Percentiles rank a stretch among this genome's conserved stretches.
These are phyloP conservation scores for Pterocarpus macrocarpus DNA, from an alignment of 306 rosid species.

Conservation along the genomic window DNA sequence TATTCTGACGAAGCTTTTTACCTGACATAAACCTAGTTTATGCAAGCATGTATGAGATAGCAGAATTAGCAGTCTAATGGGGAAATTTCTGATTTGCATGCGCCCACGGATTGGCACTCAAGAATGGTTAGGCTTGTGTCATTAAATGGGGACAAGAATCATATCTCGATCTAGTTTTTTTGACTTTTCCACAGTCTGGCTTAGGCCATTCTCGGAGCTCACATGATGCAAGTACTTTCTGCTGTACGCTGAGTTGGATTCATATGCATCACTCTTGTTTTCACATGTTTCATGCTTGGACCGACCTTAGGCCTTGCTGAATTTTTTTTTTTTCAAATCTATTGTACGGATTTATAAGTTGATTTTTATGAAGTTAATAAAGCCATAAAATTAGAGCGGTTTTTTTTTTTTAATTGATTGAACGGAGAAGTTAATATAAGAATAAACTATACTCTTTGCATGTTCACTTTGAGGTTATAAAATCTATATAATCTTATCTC, in stretches of 20 bases:
- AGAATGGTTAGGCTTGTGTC: neutral
- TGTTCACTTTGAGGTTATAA: too few species aligned
- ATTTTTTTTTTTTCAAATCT: neutral
- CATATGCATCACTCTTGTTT: conserved; percentile 29
- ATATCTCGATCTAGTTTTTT: conserved; percentile 14
- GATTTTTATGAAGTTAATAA: neutral
- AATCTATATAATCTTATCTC: too few species aligned
- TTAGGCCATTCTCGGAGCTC: conserved; percentile 13
- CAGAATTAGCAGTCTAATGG: neutral
- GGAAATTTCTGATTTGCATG: neutral
- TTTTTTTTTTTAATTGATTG: too few species aligned
- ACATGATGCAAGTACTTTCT: conserved; percentile 31
- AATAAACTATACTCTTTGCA: too few species aligned
- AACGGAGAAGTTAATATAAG: too few species aligned
- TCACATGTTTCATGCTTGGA: conserved; percentile 29
- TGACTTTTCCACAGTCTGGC: neutral
- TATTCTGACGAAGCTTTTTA: neutral
- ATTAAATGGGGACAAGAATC: conserved; percentile 16
- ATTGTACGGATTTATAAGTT: neutral
- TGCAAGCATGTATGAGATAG: neutral
- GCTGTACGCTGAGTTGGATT: conserved; percentile 33
- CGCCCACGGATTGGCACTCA: neutral
- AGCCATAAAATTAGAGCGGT: neutral
- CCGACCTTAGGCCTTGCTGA: neutral
- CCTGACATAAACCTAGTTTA: neutral